These are phyloP conservation scores for Claviceps sp. DNA, from an alignment of 2,329 filamentous ascomycete species.

Conservation along the genomic window DNA sequence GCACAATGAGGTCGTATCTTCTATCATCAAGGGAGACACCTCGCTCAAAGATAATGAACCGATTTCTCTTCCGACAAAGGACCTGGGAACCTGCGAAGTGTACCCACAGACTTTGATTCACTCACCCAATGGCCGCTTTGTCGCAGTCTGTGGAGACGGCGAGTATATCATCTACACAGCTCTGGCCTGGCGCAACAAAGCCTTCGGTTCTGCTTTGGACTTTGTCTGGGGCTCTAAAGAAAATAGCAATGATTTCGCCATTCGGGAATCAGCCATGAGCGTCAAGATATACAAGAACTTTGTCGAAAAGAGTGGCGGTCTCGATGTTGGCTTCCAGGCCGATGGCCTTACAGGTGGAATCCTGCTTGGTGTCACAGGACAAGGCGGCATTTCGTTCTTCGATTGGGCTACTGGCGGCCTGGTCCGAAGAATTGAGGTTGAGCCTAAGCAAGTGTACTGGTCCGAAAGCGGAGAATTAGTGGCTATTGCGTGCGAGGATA, in stretches of 20 bases:
- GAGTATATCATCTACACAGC: constrained; percentile 99
- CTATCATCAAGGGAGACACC: constrained; percentile 84
- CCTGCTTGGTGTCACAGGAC: constrained; percentile 84
- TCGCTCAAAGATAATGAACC: constrained; percentile 78
- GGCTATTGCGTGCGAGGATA: constrained; percentile 84
- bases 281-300: constrained; percentile 99
- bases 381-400: constrained; percentile 89
- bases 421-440: constrained; percentile 80
- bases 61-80: constrained; percentile 78
- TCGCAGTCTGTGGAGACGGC: constrained; percentile 73
- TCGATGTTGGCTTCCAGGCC: constrained; percentile 91
- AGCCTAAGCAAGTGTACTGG: constrained; percentile 76
- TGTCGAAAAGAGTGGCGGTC: constrained; percentile 72
- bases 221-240: constrained; percentile 97
- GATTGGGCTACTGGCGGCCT: constrained; percentile 88
- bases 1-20: constrained; percentile 88
- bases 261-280: constrained; percentile 83
- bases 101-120: constrained; percentile 91
- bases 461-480: constrained; percentile 93
- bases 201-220: constrained; percentile 87
- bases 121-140: constrained; percentile 88
- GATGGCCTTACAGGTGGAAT: constrained; percentile 84
- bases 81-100: constrained; percentile 89
- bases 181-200: constrained; percentile 92
- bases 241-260: constrained; percentile 96